Conservation (phyloP, 164 flowering plant genomes). For the Vitis vinifera region DNA sequence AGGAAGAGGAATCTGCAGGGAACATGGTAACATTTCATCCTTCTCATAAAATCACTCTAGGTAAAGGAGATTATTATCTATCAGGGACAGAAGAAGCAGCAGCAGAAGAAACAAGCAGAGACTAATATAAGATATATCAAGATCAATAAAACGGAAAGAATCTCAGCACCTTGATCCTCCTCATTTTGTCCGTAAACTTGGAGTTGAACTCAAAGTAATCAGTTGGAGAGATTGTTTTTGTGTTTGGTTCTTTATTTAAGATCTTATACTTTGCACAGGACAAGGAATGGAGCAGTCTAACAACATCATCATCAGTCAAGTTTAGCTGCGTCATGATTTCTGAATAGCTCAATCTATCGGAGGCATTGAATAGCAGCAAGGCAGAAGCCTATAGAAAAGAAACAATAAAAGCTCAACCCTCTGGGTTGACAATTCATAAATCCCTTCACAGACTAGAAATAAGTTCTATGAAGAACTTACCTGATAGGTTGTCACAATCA, state of each 20-base stretch:
- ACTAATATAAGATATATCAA: not conserved
- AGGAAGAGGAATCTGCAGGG: constrained; percentile 69
- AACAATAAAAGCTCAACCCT: constrained; percentile 5
- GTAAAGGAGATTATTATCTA: too few species aligned
- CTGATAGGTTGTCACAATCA: constrained; percentile 88
- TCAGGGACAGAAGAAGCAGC: not conserved
- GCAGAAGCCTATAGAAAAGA: constrained; percentile 60
- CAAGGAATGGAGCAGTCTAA: constrained; percentile 80
- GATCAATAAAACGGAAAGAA: not conserved
- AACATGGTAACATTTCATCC: not conserved
- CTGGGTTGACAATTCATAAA: not conserved
- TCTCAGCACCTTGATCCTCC: constrained; percentile 78
- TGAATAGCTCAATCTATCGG: constrained; percentile 65
- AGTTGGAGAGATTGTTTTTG: constrained; percentile 63
- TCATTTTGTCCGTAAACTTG: constrained; percentile 86
- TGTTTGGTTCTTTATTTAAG: constrained; percentile 75
- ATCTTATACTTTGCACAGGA: constrained; percentile 91
- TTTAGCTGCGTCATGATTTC: constrained; percentile 82
- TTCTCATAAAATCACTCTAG: not conserved
- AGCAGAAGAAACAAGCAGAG: not conserved
- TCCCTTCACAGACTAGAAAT: not conserved
- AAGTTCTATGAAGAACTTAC: constrained; percentile 26
- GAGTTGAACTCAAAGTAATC: constrained; percentile 80
- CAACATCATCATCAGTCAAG: constrained; percentile 72
- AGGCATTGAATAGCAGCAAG: constrained; percentile 72